Evolutionary conservation across 441 rosid species (phyloP).

Genomic region (Populus tomentosa): DNA sequence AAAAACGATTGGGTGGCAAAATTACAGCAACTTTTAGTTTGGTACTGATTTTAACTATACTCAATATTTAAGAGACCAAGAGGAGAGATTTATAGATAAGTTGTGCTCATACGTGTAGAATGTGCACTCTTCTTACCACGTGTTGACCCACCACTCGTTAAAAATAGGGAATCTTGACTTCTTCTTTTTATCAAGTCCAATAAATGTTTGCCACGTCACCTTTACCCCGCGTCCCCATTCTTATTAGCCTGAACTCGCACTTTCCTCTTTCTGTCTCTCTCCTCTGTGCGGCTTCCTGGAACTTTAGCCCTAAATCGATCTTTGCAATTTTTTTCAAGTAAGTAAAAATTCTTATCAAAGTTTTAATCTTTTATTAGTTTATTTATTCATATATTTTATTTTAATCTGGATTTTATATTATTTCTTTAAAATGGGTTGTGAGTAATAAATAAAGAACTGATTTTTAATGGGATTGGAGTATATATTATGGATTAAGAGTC

Average conservation of each 20-base stretch:
- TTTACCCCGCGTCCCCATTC: constrained; percentile 40
- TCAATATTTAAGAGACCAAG: no score
- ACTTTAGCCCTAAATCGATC: constrained; percentile 30
- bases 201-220: constrained; percentile 37
- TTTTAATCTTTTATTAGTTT: background rate
- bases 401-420: background rate
- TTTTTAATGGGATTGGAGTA: background rate
- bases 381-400: no score
- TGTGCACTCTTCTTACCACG: constrained; percentile 30
- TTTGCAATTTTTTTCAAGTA: constrained; percentile 34
- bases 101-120: constrained; percentile 26
- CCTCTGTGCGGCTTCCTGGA: constrained; percentile 2
- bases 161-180: constrained; percentile 35
- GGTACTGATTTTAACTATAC: no score
- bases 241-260: constrained; percentile 51
- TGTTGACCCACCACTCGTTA: constrained; percentile 3
- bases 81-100: background rate
- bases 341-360: constrained; percentile 18
- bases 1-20: no score
- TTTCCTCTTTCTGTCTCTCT: constrained; percentile 14
- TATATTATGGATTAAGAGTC: background rate
- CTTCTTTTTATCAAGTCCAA: constrained; percentile 14
- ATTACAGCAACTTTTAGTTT: no score
- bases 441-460: background rate
- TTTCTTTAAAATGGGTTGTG: background rate